Base-by-base conservation (phyloP, 2,329 filamentous ascomycete species). In the Calonectria pauciramosa region DNA sequence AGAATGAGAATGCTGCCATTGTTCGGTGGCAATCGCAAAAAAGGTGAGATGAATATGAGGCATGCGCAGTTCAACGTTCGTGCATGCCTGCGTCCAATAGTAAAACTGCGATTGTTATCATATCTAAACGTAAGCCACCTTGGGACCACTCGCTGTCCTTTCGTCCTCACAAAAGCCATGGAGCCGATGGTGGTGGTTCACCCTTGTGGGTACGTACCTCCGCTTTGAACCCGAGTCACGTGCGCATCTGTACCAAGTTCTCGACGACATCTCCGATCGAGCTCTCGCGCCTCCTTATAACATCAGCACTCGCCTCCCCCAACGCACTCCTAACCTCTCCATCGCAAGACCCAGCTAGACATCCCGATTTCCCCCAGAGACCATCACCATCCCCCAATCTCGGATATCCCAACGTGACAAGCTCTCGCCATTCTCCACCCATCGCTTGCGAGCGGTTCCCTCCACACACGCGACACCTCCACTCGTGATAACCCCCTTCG, bases 171-270 rank as follows among this genome's bases (percentile, higher is more conserved):
- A 51, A 54, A 34, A 26, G 13, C 26, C 49, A 36, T 38, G 32
- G 56, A 51, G 16, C 28, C 20, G 20, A 47, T 56, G n/a, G 30
- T 32, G 14, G 28, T 51, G 44, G 65, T 26, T 49, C 30, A 69
- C 49, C 51, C 47, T 30, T 23, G 34, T 65, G 38, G 54, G 68
- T 76, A 76, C 74, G 65, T 76, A 76, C 74, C 65, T 14, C 34
- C 44, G 18, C 26, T 30, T 44, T 60, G 56, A 51, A 68, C 41
- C 49, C 18, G 23, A 36, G 74, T 76, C 75, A 77, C 75, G 75
- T 77, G 75, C 20, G 41, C 11, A 34, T 69, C 59, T n/a, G 36
- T 63, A 49, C 49, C 47, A 52, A 68, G 44, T 65, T 16, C 60
- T 69, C 68, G 65, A 76, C 73, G 68, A 67, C 65, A 63, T 68